Evolutionary conservation across 1,284 basidiomycete genomes (phyloP).

Genomic region (Boletus sp.): DNA sequence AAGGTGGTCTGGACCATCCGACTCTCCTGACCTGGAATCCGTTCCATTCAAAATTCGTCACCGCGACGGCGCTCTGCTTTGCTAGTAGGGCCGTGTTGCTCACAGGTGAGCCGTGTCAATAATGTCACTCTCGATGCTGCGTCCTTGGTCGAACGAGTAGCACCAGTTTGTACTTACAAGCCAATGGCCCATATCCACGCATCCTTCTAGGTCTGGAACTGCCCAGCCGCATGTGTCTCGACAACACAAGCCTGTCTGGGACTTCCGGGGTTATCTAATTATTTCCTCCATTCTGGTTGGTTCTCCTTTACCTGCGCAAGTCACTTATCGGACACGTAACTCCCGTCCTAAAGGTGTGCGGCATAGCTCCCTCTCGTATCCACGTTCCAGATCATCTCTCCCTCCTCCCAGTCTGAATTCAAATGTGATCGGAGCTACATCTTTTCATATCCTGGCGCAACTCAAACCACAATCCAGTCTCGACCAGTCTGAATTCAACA

Average conservation of each 20-base stretch:
- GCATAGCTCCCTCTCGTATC: too few species aligned
- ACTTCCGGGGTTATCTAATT: conserved; percentile 14
- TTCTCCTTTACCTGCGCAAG: neutral
- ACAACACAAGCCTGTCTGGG: neutral
- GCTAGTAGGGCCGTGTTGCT: too few species aligned
- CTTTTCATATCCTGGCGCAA: neutral
- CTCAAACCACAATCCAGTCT: neutral
- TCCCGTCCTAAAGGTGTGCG: too few species aligned
- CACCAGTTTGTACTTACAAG: neutral
- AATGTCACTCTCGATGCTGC: too few species aligned
- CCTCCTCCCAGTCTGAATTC: conserved; percentile 8
- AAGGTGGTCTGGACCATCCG: neutral
- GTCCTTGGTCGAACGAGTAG: neutral
- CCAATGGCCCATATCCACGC: neutral
- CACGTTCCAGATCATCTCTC: conserved; percentile 4
- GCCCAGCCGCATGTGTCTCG: conserved; percentile 6
- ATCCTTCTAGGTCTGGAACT: conserved; percentile 8
- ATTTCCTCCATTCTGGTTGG: conserved; percentile 9
- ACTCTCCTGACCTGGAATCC: too few species aligned
- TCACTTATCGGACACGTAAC: conserved; percentile 14
- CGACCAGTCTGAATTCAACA: conserved; percentile 15
- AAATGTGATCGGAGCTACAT: conserved; percentile 16
- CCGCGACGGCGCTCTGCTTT: neutral
- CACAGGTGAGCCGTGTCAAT: neutral
- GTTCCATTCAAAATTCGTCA: neutral